These are phyloP conservation scores for Gossypium trilobum DNA, from an alignment of 441 rosid species.

Conservation along the genomic window DNA sequence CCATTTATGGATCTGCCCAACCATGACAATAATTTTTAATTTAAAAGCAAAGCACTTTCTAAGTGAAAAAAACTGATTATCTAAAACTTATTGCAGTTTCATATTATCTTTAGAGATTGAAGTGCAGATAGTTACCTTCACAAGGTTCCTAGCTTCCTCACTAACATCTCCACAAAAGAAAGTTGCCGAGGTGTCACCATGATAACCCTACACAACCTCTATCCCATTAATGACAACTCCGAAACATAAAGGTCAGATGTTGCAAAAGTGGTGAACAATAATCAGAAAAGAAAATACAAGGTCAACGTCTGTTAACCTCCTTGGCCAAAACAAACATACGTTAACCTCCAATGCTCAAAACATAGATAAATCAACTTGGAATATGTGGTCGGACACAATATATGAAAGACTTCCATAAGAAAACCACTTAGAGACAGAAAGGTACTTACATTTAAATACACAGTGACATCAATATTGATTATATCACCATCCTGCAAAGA, in stretches of 20 bases:
- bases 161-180: conserved; percentile 82
- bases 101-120: not conserved
- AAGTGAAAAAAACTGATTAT: not conserved
- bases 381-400: not conserved
- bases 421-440: conserved; percentile 3
- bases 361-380: not conserved
- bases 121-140: conserved; percentile 41
- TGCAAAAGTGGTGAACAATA: conserved; percentile 6
- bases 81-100: not conserved
- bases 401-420: not conserved
- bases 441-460: conserved; percentile 58
- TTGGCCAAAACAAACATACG: not conserved
- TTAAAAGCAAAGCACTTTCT: not conserved
- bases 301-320: not conserved
- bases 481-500: conserved; percentile 81
- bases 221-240: not conserved
- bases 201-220: conserved; percentile 53
- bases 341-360: not conserved
- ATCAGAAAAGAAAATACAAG: not conserved
- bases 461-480: conserved; percentile 83
- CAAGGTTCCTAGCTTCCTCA: conserved; percentile 63
- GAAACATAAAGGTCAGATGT: not conserved
- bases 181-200: conserved; percentile 87
- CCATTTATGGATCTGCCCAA: not conserved
- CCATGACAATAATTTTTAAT: not conserved